phyloP scores from a whole-genome alignment of 106 monocot genomes.

The Acanthochlamys bracteata region DNA sequence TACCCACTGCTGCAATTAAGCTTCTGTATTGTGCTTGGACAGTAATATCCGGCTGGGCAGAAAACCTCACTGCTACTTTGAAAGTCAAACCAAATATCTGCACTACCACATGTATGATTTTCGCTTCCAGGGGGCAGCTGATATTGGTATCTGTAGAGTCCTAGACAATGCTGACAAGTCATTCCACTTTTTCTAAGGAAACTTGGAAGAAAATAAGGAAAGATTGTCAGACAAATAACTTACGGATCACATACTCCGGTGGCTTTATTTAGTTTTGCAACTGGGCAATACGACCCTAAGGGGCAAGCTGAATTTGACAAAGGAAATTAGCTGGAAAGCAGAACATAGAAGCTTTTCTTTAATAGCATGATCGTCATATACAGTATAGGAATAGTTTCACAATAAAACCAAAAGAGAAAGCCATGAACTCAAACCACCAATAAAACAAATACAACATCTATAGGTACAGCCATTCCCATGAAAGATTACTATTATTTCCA shows the following conservation, averaged over 20 bases:
- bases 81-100: slow-evolving; percentile 58
- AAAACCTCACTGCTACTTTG: slow-evolving; percentile 31
- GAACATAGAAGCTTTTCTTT: too few species aligned
- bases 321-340: not conserved
- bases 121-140: slow-evolving; percentile 37
- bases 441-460: too few species aligned
- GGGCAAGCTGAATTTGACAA: slow-evolving; percentile 51
- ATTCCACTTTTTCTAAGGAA: slow-evolving; percentile 3
- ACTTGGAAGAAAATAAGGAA: not conserved
- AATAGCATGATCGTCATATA: too few species aligned
- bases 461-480: too few species aligned
- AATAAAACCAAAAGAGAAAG: too few species aligned
- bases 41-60: slow-evolving; percentile 53
- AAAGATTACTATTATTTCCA: too few species aligned
- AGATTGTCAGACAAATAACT: slow-evolving; percentile 31
- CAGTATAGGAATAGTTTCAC: too few species aligned
- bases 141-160: slow-evolving; percentile 41
- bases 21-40: slow-evolving; percentile 44
- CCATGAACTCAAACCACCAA: too few species aligned
- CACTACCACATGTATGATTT: slow-evolving; percentile 54
- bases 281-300: slow-evolving; percentile 55
- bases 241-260: slow-evolving; percentile 70
- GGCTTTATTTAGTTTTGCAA: slow-evolving; percentile 28
- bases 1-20: slow-evolving; percentile 46
- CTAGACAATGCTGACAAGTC: slow-evolving; percentile 1